Conservation (phyloP, 768 basidiomycete species). For the Trametes coccinea region DNA sequence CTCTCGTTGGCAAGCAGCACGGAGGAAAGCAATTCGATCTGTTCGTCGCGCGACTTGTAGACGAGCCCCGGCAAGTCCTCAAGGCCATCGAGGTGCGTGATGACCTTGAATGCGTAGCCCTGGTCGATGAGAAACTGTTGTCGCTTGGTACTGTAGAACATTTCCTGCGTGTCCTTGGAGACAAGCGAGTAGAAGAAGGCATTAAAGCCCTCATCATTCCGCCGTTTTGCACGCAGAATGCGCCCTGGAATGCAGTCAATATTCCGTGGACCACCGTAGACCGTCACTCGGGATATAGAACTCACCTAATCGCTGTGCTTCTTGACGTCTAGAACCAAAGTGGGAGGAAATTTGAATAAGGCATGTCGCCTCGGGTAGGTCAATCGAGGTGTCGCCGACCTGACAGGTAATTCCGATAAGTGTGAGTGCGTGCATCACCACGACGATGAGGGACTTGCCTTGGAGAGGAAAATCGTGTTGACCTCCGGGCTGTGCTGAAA, state of each 20-base stretch:
- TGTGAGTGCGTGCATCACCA: background rate
- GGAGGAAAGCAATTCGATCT: constrained; percentile 94
- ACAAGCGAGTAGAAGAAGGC: constrained; percentile 99
- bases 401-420: constrained; percentile 31
- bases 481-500: constrained; percentile 96
- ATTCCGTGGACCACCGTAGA: background rate
- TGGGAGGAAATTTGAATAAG: constrained; percentile 99
- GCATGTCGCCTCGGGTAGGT: constrained; percentile 98
- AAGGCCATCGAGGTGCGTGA: constrained; percentile 94
- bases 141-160: constrained; percentile 99
- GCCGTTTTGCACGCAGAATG: constrained; percentile 93
- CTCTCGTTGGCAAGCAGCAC: constrained; percentile 90
- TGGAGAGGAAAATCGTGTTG: constrained; percentile 98
- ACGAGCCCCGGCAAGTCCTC: constrained; percentile 85
- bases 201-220: constrained; percentile 99
- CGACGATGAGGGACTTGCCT: constrained; percentile 38
- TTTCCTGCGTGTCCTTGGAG: constrained; percentile 98
- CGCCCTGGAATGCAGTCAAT: constrained; percentile 55
- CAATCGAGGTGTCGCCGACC: constrained; percentile 99
- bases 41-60: constrained; percentile 87
- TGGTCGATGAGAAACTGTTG: constrained; percentile 99
- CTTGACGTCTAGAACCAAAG: constrained; percentile 96
- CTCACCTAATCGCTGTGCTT: constrained; percentile 91
- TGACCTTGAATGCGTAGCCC: constrained; percentile 99
- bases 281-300: constrained; percentile 4